Evolutionary conservation across 164 flowering plant genomes (phyloP).

Genomic region (Nymphaea colorata): DNA sequence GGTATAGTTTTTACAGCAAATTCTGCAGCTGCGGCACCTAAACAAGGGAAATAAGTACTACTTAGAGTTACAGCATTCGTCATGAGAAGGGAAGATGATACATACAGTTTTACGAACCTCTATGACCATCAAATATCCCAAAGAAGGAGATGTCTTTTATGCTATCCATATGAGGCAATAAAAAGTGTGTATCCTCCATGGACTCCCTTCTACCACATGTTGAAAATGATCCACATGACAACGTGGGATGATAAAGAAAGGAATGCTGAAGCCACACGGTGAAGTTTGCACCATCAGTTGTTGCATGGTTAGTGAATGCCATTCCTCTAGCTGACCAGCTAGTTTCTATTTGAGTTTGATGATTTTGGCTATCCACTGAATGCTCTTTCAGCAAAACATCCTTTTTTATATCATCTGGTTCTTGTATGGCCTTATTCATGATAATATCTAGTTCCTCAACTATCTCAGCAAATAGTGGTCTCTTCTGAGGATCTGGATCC

Average conservation of each 20-base stretch:
- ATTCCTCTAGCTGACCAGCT: slow-evolving; percentile 73
- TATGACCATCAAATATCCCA: slow-evolving; percentile 96
- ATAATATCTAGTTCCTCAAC: slow-evolving; percentile 41
- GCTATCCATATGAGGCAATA: slow-evolving; percentile 52
- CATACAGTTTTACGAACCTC: slow-evolving; percentile 36
- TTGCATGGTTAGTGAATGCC: slow-evolving; percentile 17
- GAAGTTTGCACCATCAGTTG: slow-evolving; percentile 12
- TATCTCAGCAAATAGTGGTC: slow-evolving; percentile 74
- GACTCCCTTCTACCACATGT: slow-evolving; percentile 88
- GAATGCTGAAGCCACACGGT: slow-evolving; percentile 23
- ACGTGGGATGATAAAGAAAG: slow-evolving; percentile 37
- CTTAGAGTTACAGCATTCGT: slow-evolving; percentile 3
- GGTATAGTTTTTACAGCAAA: slow-evolving; percentile 81
- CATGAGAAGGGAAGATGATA: neutral
- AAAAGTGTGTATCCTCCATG: slow-evolving; percentile 93
- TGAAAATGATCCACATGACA: slow-evolving; percentile 86
- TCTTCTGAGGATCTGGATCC: slow-evolving; percentile 56
- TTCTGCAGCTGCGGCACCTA: slow-evolving; percentile 98
- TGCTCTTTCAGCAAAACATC: neutral
- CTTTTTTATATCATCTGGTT: neutral
- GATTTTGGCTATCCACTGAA: slow-evolving; percentile 8
- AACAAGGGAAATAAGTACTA: neutral
- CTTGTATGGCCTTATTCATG: slow-evolving; percentile 15
- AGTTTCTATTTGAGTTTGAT: slow-evolving; percentile 25
- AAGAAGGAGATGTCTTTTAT: slow-evolving; percentile 51